Percentiles rank a stretch among this genome's conserved stretches.
These are phyloP conservation scores for Platanus orientalis DNA, from an alignment of 164 flowering plant genomes.

Conservation along the genomic window DNA sequence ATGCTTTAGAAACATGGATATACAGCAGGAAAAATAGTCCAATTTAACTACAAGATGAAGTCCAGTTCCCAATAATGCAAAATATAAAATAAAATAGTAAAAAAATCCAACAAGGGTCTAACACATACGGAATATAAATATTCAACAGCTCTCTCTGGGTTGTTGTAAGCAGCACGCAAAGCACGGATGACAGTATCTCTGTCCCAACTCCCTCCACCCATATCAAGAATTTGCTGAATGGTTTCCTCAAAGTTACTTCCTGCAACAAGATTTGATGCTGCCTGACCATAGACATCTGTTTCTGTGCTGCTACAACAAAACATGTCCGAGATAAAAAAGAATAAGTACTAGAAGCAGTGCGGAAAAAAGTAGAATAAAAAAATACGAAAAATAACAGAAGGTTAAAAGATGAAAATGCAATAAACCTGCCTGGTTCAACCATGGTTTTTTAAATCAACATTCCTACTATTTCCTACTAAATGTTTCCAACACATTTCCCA, in stretches of 20 bases:
- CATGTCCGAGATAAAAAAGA: background rate
- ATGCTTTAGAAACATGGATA: too few relatives aligned
- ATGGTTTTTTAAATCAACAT: too few relatives aligned
- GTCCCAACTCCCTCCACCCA: slow-evolving; percentile 98
- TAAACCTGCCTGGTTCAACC: too few relatives aligned
- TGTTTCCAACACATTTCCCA: too few relatives aligned
- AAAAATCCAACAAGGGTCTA: background rate
- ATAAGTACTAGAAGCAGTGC: background rate
- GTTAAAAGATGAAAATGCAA: too few relatives aligned
- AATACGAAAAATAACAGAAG: too few relatives aligned
- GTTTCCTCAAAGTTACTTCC: slow-evolving; percentile 68
- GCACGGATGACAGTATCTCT: slow-evolving; percentile 88
- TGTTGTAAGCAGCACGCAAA: slow-evolving; percentile 92
- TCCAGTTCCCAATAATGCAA: too few relatives aligned
- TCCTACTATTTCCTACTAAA: too few relatives aligned
- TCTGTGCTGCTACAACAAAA: slow-evolving; percentile 36
- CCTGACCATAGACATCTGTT: slow-evolving; percentile 68
- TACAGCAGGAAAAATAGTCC: too few relatives aligned
- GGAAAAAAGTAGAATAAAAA: too few relatives aligned
- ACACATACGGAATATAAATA: slow-evolving; percentile 78
- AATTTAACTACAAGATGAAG: too few relatives aligned
- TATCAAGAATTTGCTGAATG: slow-evolving; percentile 79
- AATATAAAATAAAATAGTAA: background rate
- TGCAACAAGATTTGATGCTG: slow-evolving; percentile 89
- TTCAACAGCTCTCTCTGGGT: slow-evolving; percentile 97